Evolutionary conservation across 495 filamentous ascomycete genomes (phyloP), one percentile per base, ranked within the genome.

Genomic region (Geopyxis carbonaria): DNA sequence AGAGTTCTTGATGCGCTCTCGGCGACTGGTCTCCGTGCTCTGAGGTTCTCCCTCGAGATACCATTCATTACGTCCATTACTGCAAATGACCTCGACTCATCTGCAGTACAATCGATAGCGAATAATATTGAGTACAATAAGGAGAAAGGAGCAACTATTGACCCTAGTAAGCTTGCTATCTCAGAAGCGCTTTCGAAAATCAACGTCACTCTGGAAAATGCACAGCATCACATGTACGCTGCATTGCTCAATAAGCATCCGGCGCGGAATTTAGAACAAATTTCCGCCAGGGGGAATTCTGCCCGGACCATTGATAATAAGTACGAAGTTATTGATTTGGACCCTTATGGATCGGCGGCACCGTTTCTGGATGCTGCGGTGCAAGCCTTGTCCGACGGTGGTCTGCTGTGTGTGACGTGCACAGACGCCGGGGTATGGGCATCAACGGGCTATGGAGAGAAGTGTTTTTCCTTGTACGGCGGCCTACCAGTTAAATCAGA

Each of bases 371-470:
- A 99, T 53, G 76, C 80, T 3, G 83, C 91, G 2, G 66, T 95
- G 1, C 83, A 91, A 51, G 73, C 76, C 0, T 64, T 94, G 8
- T 73, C 92, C 43, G 69, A 76, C 40, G 85, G 82, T 3, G 89
- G 91, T 13, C 65, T 99, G 10, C 68, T 99, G 5, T 94, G 86
- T 57, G 76, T 95, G 14, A 99, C 89, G 5, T 95, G 89, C 59
- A 99, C 89, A 0, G 89, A 99, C 61, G 80, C 86, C 4, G 81
- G 75, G 9, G 79, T 95, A 10, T 95, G 81, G 69, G 89, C 89
- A 0, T 95, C 89, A 0, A 76, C 75, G 29, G 82, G 86, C 19
- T 95, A 93, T 52, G 73, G 77, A 0, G 89, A 99, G 55, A 99
- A 99, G 60, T 71, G 80, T 10, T 95, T 75, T 53, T 70, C 87